Conservation (phyloP, 2,329 filamentous ascomycete species). For the Cladosporium sp. region DNA sequence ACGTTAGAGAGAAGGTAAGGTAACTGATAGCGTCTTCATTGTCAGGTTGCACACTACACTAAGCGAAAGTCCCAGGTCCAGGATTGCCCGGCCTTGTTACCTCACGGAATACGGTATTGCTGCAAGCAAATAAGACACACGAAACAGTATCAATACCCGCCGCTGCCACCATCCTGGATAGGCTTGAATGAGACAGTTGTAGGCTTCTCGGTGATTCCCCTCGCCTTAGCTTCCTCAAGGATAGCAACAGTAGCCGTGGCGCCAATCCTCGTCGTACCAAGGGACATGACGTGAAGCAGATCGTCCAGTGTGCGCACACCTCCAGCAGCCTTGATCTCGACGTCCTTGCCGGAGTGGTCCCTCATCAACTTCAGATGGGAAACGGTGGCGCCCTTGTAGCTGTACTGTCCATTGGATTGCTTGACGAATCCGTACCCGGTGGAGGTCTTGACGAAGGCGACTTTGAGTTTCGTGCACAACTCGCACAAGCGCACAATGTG, state of each 20-base stretch:
- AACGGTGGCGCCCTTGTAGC: slow-evolving; percentile 51
- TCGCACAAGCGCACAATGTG: slow-evolving; percentile 51
- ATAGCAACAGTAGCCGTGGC: slow-evolving; percentile 53
- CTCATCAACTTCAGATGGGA: slow-evolving; percentile 52
- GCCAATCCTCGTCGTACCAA: slow-evolving; percentile 54
- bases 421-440: slow-evolving; percentile 60
- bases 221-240: slow-evolving; percentile 48
- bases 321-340: slow-evolving; percentile 56
- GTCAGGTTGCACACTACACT: no score
- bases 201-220: slow-evolving; percentile 43
- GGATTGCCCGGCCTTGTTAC: no score
- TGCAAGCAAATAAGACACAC: no score
- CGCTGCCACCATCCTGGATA: background rate
- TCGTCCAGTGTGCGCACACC: slow-evolving; percentile 55
- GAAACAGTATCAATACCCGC: no score
- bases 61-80: no score
- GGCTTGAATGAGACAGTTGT: slow-evolving; percentile 27
- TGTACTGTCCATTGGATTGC: slow-evolving; percentile 47
- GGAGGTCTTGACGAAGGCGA: slow-evolving; percentile 58
- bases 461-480: slow-evolving; percentile 48
- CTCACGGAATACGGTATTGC: no score
- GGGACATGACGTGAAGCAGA: slow-evolving; percentile 48
- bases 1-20: no score
- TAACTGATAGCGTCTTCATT: no score
- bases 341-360: slow-evolving; percentile 36